Base-by-base conservation (phyloP, 768 basidiomycete genomes). In the Macrocybe gigantea region DNA sequence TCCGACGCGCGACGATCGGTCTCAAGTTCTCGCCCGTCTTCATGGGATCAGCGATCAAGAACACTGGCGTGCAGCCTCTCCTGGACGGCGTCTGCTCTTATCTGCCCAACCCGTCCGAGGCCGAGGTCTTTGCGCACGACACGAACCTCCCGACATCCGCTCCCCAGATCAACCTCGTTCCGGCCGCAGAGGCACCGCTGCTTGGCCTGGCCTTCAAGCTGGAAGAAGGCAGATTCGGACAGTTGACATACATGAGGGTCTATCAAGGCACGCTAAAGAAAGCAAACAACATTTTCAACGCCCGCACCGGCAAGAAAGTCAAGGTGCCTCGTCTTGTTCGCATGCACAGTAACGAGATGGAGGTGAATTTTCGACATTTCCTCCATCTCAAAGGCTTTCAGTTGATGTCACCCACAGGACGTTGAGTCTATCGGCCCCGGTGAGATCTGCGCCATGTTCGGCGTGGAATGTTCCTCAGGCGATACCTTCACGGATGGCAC, bases 271-370 rank as follows among this genome's bases (percentile, higher is more conserved):
- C 81, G 35, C 65, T 99, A 64, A 93, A 85, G 70, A 88, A 89
- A 67, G 82, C 89, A 2, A 79, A 76, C 53, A 75, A 83, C 49
- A 93, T 99, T 56, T 93, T 76, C 69, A 96, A 98, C 59, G 92
- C 88, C 7, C 76, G 94, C 36, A 93, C 93, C 14, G 95, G 94
- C 39, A 99, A 97, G 78, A 92, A 85, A 68, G 88, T 96, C 67
- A 97, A 98, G 69, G 90, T 99, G 8, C 94, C 96, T 2, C 78
- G 94, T 35, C 70, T 99, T 54, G 96, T 98, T 49, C 80, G 93
- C 49, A 95, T 99, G 96, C 96, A 99, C 66, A 89, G 87, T 64
- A 90, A 98, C 54, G 95, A 99, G 66, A 97, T 98, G 96, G 96
- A 99, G 82, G 90, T 89, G 44, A 34, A 77, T 60, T 39, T 5